phyloP scores from a whole-genome alignment of 2,329 filamentous ascomycete species.

The Diaporthe destruens region DNA sequence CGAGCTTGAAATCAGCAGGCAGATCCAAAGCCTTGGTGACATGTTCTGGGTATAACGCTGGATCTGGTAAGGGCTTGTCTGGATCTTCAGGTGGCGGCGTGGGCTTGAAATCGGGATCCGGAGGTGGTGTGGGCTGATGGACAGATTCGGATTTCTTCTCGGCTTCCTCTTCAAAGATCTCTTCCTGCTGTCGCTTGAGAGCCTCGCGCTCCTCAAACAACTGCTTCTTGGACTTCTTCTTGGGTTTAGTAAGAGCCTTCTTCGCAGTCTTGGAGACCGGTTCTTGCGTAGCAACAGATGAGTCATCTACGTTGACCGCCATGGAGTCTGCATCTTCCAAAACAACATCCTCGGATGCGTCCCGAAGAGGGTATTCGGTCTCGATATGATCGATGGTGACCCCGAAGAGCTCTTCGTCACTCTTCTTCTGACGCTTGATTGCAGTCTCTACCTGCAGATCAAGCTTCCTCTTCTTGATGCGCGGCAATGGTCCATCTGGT shows the following conservation, averaged over 20 bases:
- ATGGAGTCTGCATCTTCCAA: constrained; percentile 61
- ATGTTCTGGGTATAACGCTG: constrained; percentile 63
- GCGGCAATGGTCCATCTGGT: constrained; percentile 63
- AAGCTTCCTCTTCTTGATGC: constrained; percentile 79
- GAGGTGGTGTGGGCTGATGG: constrained; percentile 48
- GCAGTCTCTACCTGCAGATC: constrained; percentile 76
- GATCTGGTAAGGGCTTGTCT: constrained; percentile 53
- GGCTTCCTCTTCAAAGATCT: constrained; percentile 60
- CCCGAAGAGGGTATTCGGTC: constrained; percentile 59
- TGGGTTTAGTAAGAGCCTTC: constrained; percentile 69
- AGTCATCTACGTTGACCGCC: constrained; percentile 60
- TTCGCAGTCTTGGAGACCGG: constrained; percentile 64
- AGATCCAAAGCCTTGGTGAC: constrained; percentile 61
- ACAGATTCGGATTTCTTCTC: constrained; percentile 51
- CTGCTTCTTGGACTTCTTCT: constrained; percentile 85
- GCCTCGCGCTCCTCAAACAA: constrained; percentile 76
- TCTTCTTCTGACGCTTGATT: constrained; percentile 84
- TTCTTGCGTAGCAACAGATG: constrained; percentile 61
- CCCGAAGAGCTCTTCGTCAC: constrained; percentile 82
- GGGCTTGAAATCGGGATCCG: constrained; percentile 49
- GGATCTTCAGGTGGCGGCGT: constrained; percentile 52
- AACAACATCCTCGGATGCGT: constrained; percentile 63
- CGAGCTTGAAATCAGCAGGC: constrained; percentile 59
- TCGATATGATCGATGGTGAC: constrained; percentile 69
- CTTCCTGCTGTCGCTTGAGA: constrained; percentile 67